Evolutionary conservation across 2,329 filamentous ascomycete genomes (phyloP).

Genomic region (Torrubiella hemipterigena): DNA sequence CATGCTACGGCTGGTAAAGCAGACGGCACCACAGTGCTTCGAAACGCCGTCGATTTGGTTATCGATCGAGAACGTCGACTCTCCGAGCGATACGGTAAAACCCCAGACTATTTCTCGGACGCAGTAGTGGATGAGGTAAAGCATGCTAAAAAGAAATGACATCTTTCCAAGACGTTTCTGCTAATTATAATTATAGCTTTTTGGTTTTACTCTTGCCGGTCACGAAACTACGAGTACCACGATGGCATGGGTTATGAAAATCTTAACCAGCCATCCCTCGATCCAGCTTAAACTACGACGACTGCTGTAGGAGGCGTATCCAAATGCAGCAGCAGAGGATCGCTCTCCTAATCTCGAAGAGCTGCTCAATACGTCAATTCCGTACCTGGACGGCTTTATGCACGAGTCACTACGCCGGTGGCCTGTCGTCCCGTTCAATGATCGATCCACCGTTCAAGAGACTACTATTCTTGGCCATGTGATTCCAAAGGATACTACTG

Average conservation of each 20-base stretch:
- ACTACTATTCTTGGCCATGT: conserved; percentile 19
- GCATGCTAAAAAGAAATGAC: too few relatives aligned
- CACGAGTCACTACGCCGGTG: conserved; percentile 22
- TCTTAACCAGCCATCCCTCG: conserved; percentile 12
- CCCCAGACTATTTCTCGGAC: conserved; percentile 12
- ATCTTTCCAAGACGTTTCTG: too few relatives aligned
- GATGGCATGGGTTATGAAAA: conserved; percentile 8
- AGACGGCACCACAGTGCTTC: not conserved
- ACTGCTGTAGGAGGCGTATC: conserved; percentile 11
- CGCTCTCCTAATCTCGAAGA: conserved; percentile 18
- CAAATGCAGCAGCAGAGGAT: conserved; percentile 9
- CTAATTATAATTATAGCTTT: too few relatives aligned
- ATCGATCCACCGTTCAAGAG: conserved; percentile 17
- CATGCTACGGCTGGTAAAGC: too few relatives aligned
- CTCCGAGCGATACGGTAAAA: conserved; percentile 13
- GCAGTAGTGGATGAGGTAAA: conserved; percentile 15
- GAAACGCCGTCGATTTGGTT: not conserved
- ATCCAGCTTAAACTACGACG: conserved; percentile 14
- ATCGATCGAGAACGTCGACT: conserved; percentile 1
- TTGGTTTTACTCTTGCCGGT: conserved; percentile 6
- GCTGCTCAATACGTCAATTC: conserved; percentile 14
- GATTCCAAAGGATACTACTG: conserved; percentile 21
- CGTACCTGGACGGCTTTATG: conserved; percentile 24
- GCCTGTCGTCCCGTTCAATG: conserved; percentile 16
- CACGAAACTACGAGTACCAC: conserved; percentile 8